phyloP scores from a whole-genome alignment of 768 basidiomycete genomes.

The Leucocoprinus leucothites region DNA sequence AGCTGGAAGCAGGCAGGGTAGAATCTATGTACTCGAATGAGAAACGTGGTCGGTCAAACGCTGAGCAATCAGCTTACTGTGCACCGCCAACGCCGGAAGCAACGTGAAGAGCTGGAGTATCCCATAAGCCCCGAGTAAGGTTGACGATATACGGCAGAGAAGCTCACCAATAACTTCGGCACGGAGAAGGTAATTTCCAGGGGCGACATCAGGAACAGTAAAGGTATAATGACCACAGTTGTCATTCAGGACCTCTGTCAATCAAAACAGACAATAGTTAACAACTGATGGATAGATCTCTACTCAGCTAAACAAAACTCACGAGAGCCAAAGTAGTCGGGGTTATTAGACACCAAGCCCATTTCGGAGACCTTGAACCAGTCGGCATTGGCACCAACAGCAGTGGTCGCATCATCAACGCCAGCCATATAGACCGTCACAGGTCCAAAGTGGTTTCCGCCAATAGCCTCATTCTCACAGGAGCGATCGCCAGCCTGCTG shows the following conservation, averaged over 20 bases:
- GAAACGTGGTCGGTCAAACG: too few relatives aligned
- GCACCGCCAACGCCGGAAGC: constrained; percentile 36
- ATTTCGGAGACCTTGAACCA: constrained; percentile 55
- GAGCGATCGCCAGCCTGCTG: constrained; percentile 35
- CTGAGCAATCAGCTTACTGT: constrained; percentile 22
- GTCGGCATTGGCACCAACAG: constrained; percentile 34
- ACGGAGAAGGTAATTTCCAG: constrained; percentile 43
- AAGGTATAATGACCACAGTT: constrained; percentile 56
- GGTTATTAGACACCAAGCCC: constrained; percentile 45
- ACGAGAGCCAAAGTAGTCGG: constrained; percentile 43
- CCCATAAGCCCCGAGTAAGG: too few relatives aligned
- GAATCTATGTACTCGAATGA: constrained; percentile 20
- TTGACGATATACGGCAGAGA: background rate
- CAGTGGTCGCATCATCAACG: constrained; percentile 16
- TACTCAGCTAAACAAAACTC: constrained; percentile 10
- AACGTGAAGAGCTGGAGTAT: constrained; percentile 37
- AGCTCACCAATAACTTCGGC: constrained; percentile 35
- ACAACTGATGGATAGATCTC: too few relatives aligned
- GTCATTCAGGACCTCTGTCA: constrained; percentile 34
- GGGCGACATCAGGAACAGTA: constrained; percentile 40
- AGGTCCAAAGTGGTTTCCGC: constrained; percentile 50
- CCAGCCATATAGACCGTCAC: constrained; percentile 47
- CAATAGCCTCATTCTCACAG: constrained; percentile 46
- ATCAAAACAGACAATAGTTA: background rate
- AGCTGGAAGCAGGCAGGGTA: constrained; percentile 48